These are phyloP conservation scores for Pneumocystis sp. DNA, from an alignment of 1,139 yeast genomes.

Conservation along the genomic window DNA sequence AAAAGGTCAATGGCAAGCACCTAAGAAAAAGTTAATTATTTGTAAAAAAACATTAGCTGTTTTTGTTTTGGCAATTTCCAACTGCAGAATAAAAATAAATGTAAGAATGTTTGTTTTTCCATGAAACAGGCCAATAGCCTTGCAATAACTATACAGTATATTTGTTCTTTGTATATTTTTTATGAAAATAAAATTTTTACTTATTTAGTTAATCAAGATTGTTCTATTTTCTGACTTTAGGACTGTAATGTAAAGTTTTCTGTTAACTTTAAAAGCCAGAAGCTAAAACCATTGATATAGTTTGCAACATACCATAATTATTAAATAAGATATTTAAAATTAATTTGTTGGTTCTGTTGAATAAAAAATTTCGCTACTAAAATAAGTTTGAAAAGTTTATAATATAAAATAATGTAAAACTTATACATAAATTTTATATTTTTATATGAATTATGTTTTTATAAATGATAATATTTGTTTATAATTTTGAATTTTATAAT, in stretches of 20 bases:
- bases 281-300: not conserved
- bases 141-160: too few species aligned
- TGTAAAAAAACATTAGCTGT: not conserved
- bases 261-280: not conserved
- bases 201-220: not conserved
- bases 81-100: not conserved
- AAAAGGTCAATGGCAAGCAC: slow-evolving; percentile 21
- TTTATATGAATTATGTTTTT: not conserved
- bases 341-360: not conserved
- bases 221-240: not conserved
- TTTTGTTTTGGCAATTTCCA: not conserved
- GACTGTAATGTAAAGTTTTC: not conserved
- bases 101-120: too few species aligned
- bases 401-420: not conserved
- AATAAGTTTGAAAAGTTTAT: not conserved
- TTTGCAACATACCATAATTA: not conserved
- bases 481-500: not conserved
- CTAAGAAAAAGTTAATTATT: not conserved
- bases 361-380: not conserved
- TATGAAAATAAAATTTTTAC: not conserved
- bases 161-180: not conserved
- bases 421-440: not conserved
- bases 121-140: too few species aligned
- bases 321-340: not conserved
- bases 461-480: not conserved